Evolutionary conservation across 1,139 yeast genomes (phyloP).

Genomic region (Sugiyamaella grinbergsii): DNA sequence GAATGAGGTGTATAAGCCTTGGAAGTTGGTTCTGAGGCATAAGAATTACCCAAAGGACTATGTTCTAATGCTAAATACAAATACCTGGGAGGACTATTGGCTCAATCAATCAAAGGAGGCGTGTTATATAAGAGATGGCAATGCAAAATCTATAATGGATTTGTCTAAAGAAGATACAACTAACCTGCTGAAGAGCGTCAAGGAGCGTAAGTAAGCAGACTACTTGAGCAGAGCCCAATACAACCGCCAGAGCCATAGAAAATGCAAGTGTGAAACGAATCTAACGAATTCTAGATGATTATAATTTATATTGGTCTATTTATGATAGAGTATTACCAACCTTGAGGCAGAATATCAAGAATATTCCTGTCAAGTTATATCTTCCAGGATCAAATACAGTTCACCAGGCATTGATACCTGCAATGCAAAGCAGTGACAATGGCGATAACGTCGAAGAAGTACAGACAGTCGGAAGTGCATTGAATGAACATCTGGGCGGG

Average conservation of each 20-base stretch:
- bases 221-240: not conserved
- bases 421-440: not conserved
- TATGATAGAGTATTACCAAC: conserved; percentile 44
- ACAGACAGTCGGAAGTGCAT: conserved; percentile 48
- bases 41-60: conserved; percentile 55
- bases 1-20: conserved; percentile 40
- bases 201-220: conserved; percentile 29
- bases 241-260: not conserved
- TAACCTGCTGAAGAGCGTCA: conserved; percentile 58
- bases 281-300: conserved; percentile 36
- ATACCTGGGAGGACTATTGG: conserved; percentile 56
- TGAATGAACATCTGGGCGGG: conserved; percentile 50
- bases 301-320: conserved; percentile 43
- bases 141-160: conserved; percentile 73
- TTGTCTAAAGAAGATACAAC: conserved; percentile 63
- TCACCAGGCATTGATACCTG: conserved; percentile 52
- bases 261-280: no score
- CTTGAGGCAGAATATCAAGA: conserved; percentile 35
- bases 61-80: conserved; percentile 51
- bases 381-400: conserved; percentile 52
- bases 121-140: conserved; percentile 70
- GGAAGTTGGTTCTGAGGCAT: conserved; percentile 55
- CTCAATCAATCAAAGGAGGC: conserved; percentile 80
- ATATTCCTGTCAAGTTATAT: conserved; percentile 64
- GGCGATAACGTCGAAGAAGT: conserved; percentile 27